A percentile compares a stretch with the other conserved stretches of the same genome.
Evolutionary conservation across 2,329 filamentous ascomycete genomes (phyloP).

Genomic region (Camptophora hylomeconis): DNA sequence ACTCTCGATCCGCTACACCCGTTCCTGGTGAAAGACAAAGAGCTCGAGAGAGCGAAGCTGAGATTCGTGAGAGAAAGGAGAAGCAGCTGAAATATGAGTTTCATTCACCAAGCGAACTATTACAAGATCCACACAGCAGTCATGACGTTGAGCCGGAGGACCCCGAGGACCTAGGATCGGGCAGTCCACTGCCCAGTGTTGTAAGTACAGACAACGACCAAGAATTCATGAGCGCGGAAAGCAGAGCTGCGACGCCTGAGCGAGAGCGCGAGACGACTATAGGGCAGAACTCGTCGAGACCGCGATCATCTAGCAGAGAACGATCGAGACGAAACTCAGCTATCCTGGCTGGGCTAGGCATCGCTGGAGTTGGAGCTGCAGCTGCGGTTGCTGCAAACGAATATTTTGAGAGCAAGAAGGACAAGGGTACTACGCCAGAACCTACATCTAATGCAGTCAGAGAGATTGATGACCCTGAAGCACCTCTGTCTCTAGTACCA

Average conservation of each 20-base stretch:
- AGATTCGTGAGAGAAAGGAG: constrained; percentile 20
- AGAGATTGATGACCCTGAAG: too few relatives aligned
- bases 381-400: constrained; percentile 4
- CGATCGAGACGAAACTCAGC: constrained; percentile 10
- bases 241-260: constrained; percentile 7
- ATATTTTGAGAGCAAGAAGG: too few relatives aligned
- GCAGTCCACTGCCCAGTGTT: constrained; percentile 15
- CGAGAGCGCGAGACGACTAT: constrained; percentile 1
- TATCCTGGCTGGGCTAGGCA: constrained; percentile 5
- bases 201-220: constrained; percentile 14
- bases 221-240: constrained; percentile 16
- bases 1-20: constrained; percentile 55
- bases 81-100: constrained; percentile 33
- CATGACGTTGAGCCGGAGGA: constrained; percentile 20
- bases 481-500: too few relatives aligned
- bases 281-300: too few relatives aligned
- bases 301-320: constrained; percentile 1
- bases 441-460: too few relatives aligned
- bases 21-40: constrained; percentile 42
- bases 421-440: too few relatives aligned
- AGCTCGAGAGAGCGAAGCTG: constrained; percentile 13
- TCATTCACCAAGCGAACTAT: constrained; percentile 32
- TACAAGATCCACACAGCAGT: constrained; percentile 27
- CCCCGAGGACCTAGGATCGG: constrained; percentile 6
- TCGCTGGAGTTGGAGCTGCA: constrained; percentile 6